Conservation (phyloP, 202 grass and related monocot genomes). For the Saccharum hybrid region DNA sequence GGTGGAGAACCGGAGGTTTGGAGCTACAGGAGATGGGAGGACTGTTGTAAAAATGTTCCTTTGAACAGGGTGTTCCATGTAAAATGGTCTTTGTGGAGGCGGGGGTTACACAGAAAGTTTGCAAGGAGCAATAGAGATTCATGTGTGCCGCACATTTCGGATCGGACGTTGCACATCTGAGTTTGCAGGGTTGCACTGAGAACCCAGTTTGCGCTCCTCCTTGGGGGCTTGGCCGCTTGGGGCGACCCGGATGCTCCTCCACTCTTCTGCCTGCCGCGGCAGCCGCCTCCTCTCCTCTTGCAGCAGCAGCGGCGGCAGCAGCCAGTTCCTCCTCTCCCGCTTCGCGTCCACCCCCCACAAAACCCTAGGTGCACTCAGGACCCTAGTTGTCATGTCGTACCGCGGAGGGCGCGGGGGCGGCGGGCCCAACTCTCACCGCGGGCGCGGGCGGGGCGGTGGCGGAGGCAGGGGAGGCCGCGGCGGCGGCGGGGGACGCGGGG, state of each 20-base stretch:
- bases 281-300: background rate
- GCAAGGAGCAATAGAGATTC: no score
- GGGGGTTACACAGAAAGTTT: no score
- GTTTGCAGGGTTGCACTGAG: no score
- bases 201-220: no score
- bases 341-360: background rate
- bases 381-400: conserved; percentile 58
- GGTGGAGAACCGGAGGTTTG: no score
- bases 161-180: no score
- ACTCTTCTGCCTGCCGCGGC: conserved; percentile 31
- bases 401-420: conserved; percentile 63
- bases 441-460: conserved; percentile 61
- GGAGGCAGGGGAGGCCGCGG: conserved; percentile 52
- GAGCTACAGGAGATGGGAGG: no score
- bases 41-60: no score
- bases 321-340: conserved; percentile 14
- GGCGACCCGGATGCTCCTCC: conserved; percentile 43
- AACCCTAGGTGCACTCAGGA: conserved; percentile 39
- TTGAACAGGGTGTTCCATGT: no score
- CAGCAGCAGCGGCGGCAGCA: background rate
- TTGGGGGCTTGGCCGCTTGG: no score
- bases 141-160: no score
- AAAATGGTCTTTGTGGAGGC: no score
- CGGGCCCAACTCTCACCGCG: conserved; percentile 70
- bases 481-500: conserved; percentile 55